phyloP scores from a whole-genome alignment of 2,329 filamentous ascomycete species.

The Monilinia vaccinii-corymbosi region DNA sequence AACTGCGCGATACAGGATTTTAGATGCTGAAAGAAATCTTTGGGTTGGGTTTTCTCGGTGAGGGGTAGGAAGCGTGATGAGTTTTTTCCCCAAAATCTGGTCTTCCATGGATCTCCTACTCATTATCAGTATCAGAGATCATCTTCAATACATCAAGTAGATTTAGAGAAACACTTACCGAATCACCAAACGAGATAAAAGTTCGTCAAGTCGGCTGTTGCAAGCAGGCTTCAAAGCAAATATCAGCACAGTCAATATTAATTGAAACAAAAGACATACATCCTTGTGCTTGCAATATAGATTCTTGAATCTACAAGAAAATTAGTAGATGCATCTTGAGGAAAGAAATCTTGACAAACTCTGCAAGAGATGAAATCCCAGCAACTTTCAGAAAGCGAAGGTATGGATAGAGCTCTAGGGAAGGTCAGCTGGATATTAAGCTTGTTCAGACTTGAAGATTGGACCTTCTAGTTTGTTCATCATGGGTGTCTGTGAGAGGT shows the following conservation, averaged over 20 bases:
- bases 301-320: background rate
- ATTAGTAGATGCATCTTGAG: background rate
- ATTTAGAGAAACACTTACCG: background rate
- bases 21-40: background rate
- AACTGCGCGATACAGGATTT: background rate
- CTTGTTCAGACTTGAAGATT: background rate
- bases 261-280: background rate
- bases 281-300: background rate
- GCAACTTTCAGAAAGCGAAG: background rate
- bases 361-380: background rate
- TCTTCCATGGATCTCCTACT: background rate
- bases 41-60: background rate
- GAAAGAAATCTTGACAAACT: background rate
- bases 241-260: background rate
- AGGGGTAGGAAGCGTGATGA: background rate
- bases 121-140: background rate
- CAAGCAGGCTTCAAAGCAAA: background rate
- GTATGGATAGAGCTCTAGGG: background rate
- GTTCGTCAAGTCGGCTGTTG: background rate
- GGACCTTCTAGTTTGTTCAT: background rate
- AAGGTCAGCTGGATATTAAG: background rate
- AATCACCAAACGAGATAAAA: background rate
- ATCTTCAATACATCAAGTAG: background rate
- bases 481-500: background rate
- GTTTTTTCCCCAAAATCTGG: background rate